A percentile compares a stretch with the other conserved stretches of the same genome.
Evolutionary conservation across 345 rosid genomes (phyloP).

Genomic region (Syzygium oleosum): DNA sequence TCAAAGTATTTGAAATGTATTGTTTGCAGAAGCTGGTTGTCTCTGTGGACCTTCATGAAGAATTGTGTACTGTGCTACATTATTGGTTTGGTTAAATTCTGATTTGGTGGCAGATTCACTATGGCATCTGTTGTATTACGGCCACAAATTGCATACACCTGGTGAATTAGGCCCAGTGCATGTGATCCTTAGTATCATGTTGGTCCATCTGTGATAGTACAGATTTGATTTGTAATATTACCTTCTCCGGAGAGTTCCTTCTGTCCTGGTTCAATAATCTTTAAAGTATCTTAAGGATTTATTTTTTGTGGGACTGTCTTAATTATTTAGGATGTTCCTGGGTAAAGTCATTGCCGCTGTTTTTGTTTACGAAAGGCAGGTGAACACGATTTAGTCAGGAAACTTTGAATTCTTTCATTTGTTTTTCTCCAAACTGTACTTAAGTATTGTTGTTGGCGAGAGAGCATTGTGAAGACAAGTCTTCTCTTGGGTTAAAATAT

Average conservation of each 20-base stretch:
- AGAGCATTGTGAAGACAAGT: background rate
- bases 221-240: background rate
- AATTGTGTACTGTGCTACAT: background rate
- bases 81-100: background rate
- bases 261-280: background rate
- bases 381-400: background rate
- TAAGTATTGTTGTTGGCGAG: background rate
- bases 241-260: background rate
- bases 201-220: background rate
- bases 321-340: background rate
- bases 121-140: background rate
- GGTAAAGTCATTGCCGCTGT: background rate
- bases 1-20: background rate
- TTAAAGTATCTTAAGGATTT: background rate
- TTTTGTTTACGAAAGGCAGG: background rate
- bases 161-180: background rate
- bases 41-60: background rate
- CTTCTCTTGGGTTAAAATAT: background rate
- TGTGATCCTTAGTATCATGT: background rate
- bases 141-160: background rate
- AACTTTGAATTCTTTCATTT: background rate
- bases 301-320: background rate
- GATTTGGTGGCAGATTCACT: background rate
- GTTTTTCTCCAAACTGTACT: background rate
- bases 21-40: background rate